Base-by-base conservation (phyloP, 2,329 filamentous ascomycete genomes). In the Teratosphaeria nubilosa region DNA sequence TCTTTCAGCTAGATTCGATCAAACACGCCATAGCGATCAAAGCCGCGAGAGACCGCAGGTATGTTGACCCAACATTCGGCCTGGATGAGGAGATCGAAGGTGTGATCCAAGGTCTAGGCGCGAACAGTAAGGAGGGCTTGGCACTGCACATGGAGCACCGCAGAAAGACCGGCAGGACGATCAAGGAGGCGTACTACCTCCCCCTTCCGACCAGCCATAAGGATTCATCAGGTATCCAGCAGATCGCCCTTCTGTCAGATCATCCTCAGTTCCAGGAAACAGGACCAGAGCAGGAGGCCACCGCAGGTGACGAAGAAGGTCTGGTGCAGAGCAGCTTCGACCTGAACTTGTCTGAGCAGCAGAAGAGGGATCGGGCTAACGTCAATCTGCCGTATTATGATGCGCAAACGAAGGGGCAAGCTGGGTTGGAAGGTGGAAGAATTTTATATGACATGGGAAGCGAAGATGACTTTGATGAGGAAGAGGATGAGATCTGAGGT, bases 361-460 rank as follows among this genome's bases (percentile, higher is more conserved):
- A 99, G 76, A 82, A 88, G 66, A 80, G 81, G 63, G 92, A 95
- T 55, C 79, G 94, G 27, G 92, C 96, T 67, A 89, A 88, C 0
- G 89, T 99, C 9, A 88, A 97, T 48, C 72, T 97, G 72, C 94
- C 94, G 16, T 97, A 99, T 72, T 96, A 95, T 74, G 94, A 99
- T 77, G 94, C 94, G 25, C 94, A 99, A 79, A 77, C 83, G 0
- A 34, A 34, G 30, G 53, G 53, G 13, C 30, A 45, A 25, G 4
- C n/a, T 48, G 91, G 91, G 0, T 11, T 48, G 20, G 90, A 95
- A 67, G 92, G 94, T 4, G 94, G 94, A 0, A 82, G 92, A 60
- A 99, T 99, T 64, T 70, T 99, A 68, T 99, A 99, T 72, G 92
- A 97, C 66, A 95, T 97, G 88, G 92, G 91, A 1, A 83, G 85